These are phyloP conservation scores for Apiotrichum domesticum DNA, from an alignment of 1,284 basidiomycete genomes.

Conservation along the genomic window DNA sequence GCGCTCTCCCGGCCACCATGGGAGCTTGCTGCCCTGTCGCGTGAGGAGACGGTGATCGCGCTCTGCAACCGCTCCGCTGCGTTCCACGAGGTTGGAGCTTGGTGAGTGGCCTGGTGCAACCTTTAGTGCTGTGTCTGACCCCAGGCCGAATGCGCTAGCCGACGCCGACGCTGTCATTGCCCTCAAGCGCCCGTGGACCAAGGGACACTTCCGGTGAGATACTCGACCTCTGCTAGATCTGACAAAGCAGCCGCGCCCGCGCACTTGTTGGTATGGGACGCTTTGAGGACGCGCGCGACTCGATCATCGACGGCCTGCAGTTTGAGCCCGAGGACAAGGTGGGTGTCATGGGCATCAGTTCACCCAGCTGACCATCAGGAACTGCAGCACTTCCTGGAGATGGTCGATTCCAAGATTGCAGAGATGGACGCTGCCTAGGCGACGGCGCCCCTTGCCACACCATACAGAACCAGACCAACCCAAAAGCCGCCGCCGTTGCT, in stretches of 20 bases:
- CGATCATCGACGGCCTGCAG: conserved; percentile 73
- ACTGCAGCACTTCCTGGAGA: conserved; percentile 36
- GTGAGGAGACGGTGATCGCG: conserved; percentile 82
- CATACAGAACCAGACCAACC: no score
- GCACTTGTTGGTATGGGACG: conserved; percentile 72
- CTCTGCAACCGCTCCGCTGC: conserved; percentile 89
- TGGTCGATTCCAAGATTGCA: conserved; percentile 33
- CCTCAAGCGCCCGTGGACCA: conserved; percentile 82
- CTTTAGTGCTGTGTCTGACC: conserved; percentile 12
- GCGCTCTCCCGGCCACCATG: conserved; percentile 81
- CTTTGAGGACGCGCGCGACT: conserved; percentile 71
- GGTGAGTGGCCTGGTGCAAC: conserved; percentile 19
- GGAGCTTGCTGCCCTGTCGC: conserved; percentile 73
- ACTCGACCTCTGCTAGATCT: conserved; percentile 28
- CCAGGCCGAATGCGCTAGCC: conserved; percentile 66
- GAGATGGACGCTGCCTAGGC: background rate
- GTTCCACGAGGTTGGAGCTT: conserved; percentile 66
- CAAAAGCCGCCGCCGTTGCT: no score
- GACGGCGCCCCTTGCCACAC: no score
- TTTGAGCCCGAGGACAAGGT: conserved; percentile 83
- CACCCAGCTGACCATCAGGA: conserved; percentile 14
- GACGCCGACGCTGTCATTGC: conserved; percentile 87
- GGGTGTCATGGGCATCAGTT: conserved; percentile 1
- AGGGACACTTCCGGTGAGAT: conserved; percentile 90
- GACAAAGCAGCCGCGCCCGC: conserved; percentile 27